phyloP scores from a whole-genome alignment of 176 grass and related monocot genomes.

The Calamus simplicifolius region DNA sequence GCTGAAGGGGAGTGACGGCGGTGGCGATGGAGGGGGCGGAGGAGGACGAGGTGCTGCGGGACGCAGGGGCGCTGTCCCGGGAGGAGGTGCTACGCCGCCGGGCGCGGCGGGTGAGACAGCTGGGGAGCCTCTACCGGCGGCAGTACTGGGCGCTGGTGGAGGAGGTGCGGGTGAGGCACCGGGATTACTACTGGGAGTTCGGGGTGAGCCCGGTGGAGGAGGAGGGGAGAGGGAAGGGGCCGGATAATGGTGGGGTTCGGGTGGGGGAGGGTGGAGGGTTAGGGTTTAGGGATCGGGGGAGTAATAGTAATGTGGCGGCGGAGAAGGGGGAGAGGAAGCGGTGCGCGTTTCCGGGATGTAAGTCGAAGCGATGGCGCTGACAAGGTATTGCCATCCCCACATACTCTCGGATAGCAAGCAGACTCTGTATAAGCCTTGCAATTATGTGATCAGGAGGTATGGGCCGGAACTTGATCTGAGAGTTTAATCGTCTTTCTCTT shows the following conservation, averaged over 20 bases:
- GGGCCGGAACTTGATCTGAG: neutral
- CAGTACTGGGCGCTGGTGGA: constrained; percentile 35
- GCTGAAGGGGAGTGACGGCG: constrained; percentile 15
- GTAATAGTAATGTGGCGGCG: too few species aligned
- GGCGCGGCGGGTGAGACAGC: constrained; percentile 14
- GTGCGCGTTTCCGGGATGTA: too few species aligned
- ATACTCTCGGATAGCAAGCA: constrained; percentile 65
- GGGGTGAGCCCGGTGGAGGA: constrained; percentile 26
- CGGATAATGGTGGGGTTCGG: too few species aligned
- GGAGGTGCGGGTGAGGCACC: constrained; percentile 33
- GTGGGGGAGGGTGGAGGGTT: neutral
- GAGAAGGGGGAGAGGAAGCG: too few species aligned
- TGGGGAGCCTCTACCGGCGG: constrained; percentile 14
- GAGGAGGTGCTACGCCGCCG: constrained; percentile 37
- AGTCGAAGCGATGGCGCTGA: constrained; percentile 50
- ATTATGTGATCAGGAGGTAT: constrained; percentile 51
- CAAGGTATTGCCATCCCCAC: constrained; percentile 72
- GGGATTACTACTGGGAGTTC: constrained; percentile 39
- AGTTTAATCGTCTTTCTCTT: too few species aligned
- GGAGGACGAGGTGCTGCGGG: constrained; percentile 23
- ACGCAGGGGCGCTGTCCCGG: constrained; percentile 8
- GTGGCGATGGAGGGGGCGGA: neutral
- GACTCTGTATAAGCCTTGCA: constrained; percentile 76
- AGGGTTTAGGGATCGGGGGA: neutral
- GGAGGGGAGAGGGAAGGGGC: too few species aligned